Evolutionary conservation across 192 early-diverging fungal genomes (phyloP).

Genomic region (Linnemannia schmuckeri): DNA sequence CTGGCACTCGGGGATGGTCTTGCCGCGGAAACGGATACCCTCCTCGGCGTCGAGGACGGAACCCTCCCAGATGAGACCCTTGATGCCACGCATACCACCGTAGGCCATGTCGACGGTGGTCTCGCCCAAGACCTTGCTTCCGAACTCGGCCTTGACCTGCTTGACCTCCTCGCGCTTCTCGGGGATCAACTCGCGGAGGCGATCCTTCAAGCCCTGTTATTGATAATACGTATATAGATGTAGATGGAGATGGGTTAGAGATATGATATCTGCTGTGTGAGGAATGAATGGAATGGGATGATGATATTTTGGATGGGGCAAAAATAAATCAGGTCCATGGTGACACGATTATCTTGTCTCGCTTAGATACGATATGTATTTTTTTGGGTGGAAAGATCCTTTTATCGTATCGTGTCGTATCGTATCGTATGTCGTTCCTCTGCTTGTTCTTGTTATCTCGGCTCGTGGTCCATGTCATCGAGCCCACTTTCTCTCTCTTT

Average conservation of each 20-base stretch:
- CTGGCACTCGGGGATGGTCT: slow-evolving; percentile 98
- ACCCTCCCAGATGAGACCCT: slow-evolving; percentile 98
- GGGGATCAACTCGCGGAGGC: slow-evolving; percentile 94
- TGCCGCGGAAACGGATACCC: slow-evolving; percentile 98
- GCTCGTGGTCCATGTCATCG: too few species aligned
- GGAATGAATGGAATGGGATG: neutral
- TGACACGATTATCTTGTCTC: too few species aligned
- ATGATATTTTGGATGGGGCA: neutral
- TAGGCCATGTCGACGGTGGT: slow-evolving; percentile 98
- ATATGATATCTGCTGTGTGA: neutral
- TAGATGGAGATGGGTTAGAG: neutral
- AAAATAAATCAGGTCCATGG: neutral
- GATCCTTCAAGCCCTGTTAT: slow-evolving; percentile 91
- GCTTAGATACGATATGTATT: too few species aligned
- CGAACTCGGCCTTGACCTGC: slow-evolving; percentile 92
- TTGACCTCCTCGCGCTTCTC: slow-evolving; percentile 96
- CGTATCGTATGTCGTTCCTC: too few species aligned
- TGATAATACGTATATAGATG: neutral
- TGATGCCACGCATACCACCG: slow-evolving; percentile 99
- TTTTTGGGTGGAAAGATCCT: too few species aligned
- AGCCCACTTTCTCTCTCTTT: too few species aligned
- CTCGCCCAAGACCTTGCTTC: slow-evolving; percentile 90
- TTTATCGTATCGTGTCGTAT: too few species aligned
- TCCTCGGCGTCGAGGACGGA: slow-evolving; percentile 98
- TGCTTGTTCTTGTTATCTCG: too few species aligned